Conservation (phyloP, 148 eudicot genomes). For the Cornus controversa region DNA sequence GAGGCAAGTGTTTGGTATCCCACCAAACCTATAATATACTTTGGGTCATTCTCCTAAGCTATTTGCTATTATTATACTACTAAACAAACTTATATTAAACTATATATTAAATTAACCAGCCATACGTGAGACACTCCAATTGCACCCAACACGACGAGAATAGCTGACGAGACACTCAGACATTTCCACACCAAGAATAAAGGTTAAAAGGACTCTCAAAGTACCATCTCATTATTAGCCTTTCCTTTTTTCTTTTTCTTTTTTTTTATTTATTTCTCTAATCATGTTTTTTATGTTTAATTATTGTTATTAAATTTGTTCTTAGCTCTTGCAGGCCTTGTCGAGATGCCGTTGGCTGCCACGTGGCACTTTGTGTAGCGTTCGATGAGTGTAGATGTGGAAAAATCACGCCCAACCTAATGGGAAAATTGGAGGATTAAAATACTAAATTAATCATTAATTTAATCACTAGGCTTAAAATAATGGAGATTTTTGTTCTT, state of each 20-base stretch:
- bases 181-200: constrained; percentile 9
- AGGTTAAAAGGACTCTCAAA: neutral
- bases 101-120: no score
- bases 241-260: neutral
- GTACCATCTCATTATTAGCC: neutral
- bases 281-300: neutral
- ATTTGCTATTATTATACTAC: neutral
- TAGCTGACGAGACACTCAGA: neutral
- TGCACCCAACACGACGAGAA: constrained; percentile 2
- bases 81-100: neutral
- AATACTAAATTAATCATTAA: neutral
- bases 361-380: neutral
- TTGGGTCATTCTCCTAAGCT: neutral
- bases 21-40: neutral
- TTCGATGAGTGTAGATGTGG: neutral
- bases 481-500: neutral
- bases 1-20: neutral
- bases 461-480: neutral
- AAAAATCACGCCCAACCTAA: neutral
- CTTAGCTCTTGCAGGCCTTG: neutral
- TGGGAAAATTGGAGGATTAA: neutral
- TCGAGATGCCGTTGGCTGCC: constrained; percentile 4
- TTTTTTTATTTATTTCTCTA: neutral
- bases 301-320: neutral
- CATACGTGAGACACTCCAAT: neutral